Conservation (phyloP, 768 basidiomycete genomes). For the Tremella mesenterica region DNA sequence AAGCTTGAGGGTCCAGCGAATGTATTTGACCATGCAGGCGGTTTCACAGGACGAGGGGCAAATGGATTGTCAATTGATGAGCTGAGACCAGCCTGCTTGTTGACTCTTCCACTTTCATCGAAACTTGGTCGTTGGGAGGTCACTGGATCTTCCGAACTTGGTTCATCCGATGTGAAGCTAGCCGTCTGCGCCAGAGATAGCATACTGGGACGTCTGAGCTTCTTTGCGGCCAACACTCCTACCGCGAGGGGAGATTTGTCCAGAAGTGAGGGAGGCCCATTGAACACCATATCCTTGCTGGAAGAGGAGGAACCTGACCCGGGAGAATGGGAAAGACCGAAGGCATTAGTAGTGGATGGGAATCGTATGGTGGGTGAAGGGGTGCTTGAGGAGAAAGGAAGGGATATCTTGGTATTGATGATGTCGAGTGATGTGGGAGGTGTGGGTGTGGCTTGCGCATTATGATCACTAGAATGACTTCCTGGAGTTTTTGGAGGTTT, state of each 20-base stretch:
- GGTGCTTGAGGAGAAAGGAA: background rate
- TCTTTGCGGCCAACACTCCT: slow-evolving; percentile 12
- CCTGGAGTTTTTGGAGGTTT: no score
- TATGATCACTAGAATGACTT: no score
- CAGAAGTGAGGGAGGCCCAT: background rate
- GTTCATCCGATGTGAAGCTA: background rate
- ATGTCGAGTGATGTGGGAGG: background rate
- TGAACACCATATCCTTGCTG: background rate
- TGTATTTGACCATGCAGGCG: slow-evolving; percentile 11
- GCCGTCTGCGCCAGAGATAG: slow-evolving; percentile 24
- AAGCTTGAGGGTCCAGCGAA: background rate
- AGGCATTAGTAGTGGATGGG: slow-evolving; percentile 31
- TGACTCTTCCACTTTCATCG: background rate
- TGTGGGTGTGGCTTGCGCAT: no score
- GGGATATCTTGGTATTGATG: background rate
- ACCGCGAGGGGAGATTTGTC: slow-evolving; percentile 16
- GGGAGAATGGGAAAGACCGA: slow-evolving; percentile 22
- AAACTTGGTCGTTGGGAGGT: background rate
- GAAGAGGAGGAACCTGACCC: slow-evolving; percentile 15
- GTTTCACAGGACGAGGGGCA: slow-evolving; percentile 20
- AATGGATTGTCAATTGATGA: background rate
- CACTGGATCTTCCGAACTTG: background rate
- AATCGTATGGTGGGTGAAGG: slow-evolving; percentile 19
- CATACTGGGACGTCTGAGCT: slow-evolving; percentile 31
- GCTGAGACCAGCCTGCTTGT: background rate